Evolutionary conservation across 2,329 filamentous ascomycete species (phyloP).

Genomic region (Thermothelomyces thermophilus): DNA sequence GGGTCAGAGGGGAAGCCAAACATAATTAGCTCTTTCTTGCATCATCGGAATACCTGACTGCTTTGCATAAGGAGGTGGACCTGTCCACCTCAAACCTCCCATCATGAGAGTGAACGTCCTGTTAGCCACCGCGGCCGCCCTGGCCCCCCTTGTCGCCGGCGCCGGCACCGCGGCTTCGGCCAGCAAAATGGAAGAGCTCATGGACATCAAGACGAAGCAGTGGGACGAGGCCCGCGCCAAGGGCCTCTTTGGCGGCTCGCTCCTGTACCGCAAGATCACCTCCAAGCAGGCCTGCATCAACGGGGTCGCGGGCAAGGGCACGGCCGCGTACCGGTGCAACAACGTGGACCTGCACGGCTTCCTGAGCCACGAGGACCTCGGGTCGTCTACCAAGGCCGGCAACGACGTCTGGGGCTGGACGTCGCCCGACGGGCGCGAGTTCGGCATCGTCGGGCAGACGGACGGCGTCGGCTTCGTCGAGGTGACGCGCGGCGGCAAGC

Average conservation of each 20-base stretch:
- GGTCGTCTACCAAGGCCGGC: conserved; percentile 1
- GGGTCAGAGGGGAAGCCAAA: neutral
- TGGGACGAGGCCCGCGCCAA: neutral
- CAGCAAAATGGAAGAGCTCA: conserved; percentile 1
- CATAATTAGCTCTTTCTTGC: neutral
- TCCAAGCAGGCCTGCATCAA: neutral
- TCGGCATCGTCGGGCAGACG: conserved; percentile 3
- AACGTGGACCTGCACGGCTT: conserved; percentile 7
- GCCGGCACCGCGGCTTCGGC: neutral
- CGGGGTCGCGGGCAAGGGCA: neutral
- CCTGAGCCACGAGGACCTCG: conserved; percentile 7
- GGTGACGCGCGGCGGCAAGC: neutral
- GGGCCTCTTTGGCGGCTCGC: conserved; percentile 6
- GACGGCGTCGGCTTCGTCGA: conserved; percentile 5
- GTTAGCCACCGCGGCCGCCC: neutral
- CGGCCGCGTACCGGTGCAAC: conserved; percentile 2
- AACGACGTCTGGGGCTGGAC: conserved; percentile 39
- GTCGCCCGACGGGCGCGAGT: conserved; percentile 36
- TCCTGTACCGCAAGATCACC: conserved; percentile 4
- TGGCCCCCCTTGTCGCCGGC: neutral
- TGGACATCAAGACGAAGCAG: conserved; percentile 1
- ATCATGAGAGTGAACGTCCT: neutral
- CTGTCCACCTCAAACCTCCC: neutral
- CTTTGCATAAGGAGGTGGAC: neutral
- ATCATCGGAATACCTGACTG: neutral